A percentile compares a stretch with the other conserved stretches of the same genome.
These are phyloP conservation scores for Penicillium simplicissimum DNA, from an alignment of 495 filamentous ascomycete genomes.

Conservation along the genomic window DNA sequence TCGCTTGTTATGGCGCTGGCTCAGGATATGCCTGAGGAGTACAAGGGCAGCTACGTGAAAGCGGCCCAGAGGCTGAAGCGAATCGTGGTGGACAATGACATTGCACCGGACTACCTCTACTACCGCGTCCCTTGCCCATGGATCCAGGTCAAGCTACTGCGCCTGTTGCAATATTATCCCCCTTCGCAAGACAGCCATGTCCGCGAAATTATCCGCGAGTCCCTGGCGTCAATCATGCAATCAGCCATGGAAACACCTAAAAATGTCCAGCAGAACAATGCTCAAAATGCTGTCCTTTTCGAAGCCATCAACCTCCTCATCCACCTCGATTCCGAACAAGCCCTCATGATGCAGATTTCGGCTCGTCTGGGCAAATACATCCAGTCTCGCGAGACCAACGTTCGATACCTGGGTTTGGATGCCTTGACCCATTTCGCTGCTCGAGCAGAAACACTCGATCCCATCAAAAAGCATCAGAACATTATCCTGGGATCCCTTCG, in stretches of 20 bases:
- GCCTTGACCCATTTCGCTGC: slow-evolving; percentile 99
- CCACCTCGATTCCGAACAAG: slow-evolving; percentile 95
- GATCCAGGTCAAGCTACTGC: slow-evolving; percentile 94
- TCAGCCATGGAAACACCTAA: slow-evolving; percentile 90
- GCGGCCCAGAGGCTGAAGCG: slow-evolving; percentile 85
- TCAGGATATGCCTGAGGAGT: slow-evolving; percentile 90
- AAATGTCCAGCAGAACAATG: slow-evolving; percentile 99
- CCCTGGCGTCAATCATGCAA: slow-evolving; percentile 85
- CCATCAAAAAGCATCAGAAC: slow-evolving; percentile 96
- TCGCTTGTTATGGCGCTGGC: slow-evolving; percentile 95
- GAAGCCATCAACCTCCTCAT: slow-evolving; percentile 99
- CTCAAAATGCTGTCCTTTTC: slow-evolving; percentile 96
- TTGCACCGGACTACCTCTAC: slow-evolving; percentile 86
- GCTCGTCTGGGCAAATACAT: slow-evolving; percentile 93
- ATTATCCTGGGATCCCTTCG: slow-evolving; percentile 92
- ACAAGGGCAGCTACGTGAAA: slow-evolving; percentile 92
- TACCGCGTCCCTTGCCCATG: slow-evolving; percentile 99
- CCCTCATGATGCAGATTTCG: slow-evolving; percentile 97
- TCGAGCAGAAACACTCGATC: slow-evolving; percentile 89
- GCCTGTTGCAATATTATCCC: slow-evolving; percentile 92
- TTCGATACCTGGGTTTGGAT: slow-evolving; percentile 93
- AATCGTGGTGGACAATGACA: slow-evolving; percentile 86
- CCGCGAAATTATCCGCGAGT: slow-evolving; percentile 88
- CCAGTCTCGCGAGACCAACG: slow-evolving; percentile 94
- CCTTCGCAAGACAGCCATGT: slow-evolving; percentile 94